Conservation (phyloP, 768 basidiomycete genomes). For the Leccinellum albellum region DNA sequence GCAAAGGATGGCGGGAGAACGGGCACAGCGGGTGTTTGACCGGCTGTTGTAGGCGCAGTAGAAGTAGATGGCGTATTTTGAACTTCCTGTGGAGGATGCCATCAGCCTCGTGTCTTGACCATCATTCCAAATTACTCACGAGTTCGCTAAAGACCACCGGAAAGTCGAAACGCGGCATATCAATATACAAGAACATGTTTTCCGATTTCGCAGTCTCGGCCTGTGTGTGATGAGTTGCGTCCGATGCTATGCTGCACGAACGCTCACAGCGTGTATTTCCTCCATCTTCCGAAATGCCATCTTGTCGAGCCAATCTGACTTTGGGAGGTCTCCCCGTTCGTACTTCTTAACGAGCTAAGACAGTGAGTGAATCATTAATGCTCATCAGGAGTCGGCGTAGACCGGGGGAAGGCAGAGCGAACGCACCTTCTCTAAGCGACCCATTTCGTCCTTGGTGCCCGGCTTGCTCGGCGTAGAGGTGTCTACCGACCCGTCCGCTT, state of each 20-base stretch:
- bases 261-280: slow-evolving; percentile 81
- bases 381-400: neutral
- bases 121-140: slow-evolving; percentile 38
- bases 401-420: neutral
- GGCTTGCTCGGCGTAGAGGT: slow-evolving; percentile 86
- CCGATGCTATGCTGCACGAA: neutral
- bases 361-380: neutral
- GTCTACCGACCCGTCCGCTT: slow-evolving; percentile 83
- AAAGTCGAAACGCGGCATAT: slow-evolving; percentile 94
- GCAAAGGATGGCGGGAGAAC: slow-evolving; percentile 49
- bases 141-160: slow-evolving; percentile 94
- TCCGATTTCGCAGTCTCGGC: slow-evolving; percentile 89
- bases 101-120: neutral
- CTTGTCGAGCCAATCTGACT: slow-evolving; percentile 95
- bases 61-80: slow-evolving; percentile 40
- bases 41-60: slow-evolving; percentile 36
- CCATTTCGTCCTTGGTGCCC: slow-evolving; percentile 86
- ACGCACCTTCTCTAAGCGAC: slow-evolving; percentile 82
- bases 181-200: slow-evolving; percentile 93
- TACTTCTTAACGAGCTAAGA: slow-evolving; percentile 87
- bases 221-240: slow-evolving; percentile 36
- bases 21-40: slow-evolving; percentile 38
- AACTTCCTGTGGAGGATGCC: slow-evolving; percentile 34
- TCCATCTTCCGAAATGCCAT: slow-evolving; percentile 93
- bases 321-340: slow-evolving; percentile 87